phyloP scores from a whole-genome alignment of 2,329 filamentous ascomycete genomes.

The Alternaria novae-zelandiae region DNA sequence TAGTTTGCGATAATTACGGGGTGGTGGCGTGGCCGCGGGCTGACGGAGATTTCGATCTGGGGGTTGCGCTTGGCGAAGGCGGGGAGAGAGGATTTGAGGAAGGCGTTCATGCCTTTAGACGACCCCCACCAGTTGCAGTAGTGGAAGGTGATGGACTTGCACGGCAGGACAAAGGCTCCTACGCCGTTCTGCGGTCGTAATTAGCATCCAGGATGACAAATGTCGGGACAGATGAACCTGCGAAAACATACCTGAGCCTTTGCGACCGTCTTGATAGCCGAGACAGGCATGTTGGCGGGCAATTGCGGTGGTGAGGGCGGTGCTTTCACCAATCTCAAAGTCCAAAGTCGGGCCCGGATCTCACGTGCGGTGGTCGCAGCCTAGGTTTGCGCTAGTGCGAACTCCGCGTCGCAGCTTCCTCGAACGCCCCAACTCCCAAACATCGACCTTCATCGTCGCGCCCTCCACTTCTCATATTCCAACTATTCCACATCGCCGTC shows the following conservation, averaged over 20 bases:
- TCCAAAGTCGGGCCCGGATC: conserved; percentile 25
- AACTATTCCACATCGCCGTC: conserved; percentile 41
- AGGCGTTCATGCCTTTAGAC: conserved; percentile 90
- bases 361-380: conserved; percentile 35
- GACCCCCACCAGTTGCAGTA: conserved; percentile 97
- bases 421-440: conserved; percentile 7
- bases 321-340: conserved; percentile 1
- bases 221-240: accelerated
- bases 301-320: conserved; percentile 18
- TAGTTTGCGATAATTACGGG: conserved; percentile 89
- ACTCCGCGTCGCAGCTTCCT: conserved; percentile 24
- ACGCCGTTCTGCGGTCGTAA: conserved; percentile 78
- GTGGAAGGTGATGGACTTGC: conserved; percentile 93
- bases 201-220: conserved; percentile 13
- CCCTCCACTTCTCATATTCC: conserved; percentile 18
- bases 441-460: conserved; percentile 25
- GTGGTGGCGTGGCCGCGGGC: conserved; percentile 87
- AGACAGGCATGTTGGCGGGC: conserved; percentile 53
- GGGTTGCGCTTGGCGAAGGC: conserved; percentile 82
- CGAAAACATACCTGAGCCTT: conserved; percentile 59
- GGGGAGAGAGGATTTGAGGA: conserved; percentile 78
- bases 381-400: conserved; percentile 30
- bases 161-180: conserved; percentile 95
- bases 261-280: conserved; percentile 60
- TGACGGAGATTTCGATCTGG: conserved; percentile 88